Evolutionary conservation across 345 rosid species (phyloP), one percentile per base, ranked within the genome.

Genomic region (Psidium guajava): DNA sequence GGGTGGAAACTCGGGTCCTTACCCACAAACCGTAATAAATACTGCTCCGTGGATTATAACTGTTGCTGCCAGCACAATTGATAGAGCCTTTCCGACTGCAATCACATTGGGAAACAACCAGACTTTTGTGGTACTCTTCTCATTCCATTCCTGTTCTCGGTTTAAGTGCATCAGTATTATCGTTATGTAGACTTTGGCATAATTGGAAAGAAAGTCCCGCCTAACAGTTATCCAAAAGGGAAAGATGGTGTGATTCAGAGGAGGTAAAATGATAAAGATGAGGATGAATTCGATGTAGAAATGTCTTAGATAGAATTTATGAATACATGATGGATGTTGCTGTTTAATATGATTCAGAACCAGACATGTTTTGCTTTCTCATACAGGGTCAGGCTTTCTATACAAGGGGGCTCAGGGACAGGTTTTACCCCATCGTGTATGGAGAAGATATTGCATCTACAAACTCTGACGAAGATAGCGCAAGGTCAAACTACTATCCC

Each of bases 341-440:
- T 59, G 49, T 56, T 85, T 53, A 49, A 55, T 20, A 55, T 52
- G 69, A 49, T 49, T 11, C 50, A 74, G 40, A 56, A 20, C 14
- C 52, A 81, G 54, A 27, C 85, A 47, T 77, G 56, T 80, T 81
- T 54, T 42, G 27, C 50, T 84, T 86, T 84, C 88, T 84, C 80
- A 80, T 87, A 82, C 91, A 93, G 94, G 93, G 95, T 59, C 93
- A 88, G 87, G 91, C 89, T 82, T 85, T 92, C 82, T 89, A 92
- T 84, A 85, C 88, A 13, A 91, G 88, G 59, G 88, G 85, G 84
- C 59, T 55, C 14, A 52, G 51, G 42, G 87, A 90, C 86, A 85
- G 87, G 69, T 93, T 91, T 84, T 85, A 91, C 85, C 90, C 92
- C 40, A 83, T 93, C 56, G 92, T 92, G 32, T 88, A 83, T 74